Evolutionary conservation across 78 protist genomes (phyloP), one percentile per base, ranked within the genome.

Genomic region (Dictyostelium intermedium): DNA sequence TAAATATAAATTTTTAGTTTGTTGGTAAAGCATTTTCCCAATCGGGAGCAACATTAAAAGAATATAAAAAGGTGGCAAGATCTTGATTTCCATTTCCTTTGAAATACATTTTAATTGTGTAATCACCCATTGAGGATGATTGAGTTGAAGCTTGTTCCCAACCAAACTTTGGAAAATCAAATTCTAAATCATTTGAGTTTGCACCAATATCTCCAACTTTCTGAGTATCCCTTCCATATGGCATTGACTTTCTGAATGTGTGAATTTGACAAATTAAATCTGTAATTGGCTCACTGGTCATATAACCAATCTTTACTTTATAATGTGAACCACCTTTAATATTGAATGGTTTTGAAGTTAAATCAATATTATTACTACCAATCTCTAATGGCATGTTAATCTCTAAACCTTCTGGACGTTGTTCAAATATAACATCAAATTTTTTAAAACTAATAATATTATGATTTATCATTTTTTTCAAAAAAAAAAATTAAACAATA

Each of bases 351-450:
- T 72, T 72, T 34, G 79, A 32, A 3, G 79, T 72, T 72, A 72
- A 34, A 72, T 72, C 79, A 14, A 30, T 18, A 34, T 18, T 34
- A 30, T 20, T 16, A 5, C 41, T 32, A 10, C 79, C 79, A 30
- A 72, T 35, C 18, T 82, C 95, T 39, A 96, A n/a, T 27, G 76
- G 79, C 2, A 80, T 82, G 7, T 30, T 53, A 34, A 95, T 79
- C 10, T 94, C 93, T n/a, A 18, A 37, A 23, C 85, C 96, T 20
- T 50, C 97, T 60, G 83, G 93, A 87, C 93, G 91, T 5, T 91
- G 83, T 60, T 85, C 91, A 61, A 95, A 73, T 16, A 77, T 93
- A 18, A 95, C 95, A n/a, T 25, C 39, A 91, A 96, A 74, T 25
- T 77, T 84, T 53, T 96, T 32, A 10, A 96, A 72, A 34, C 79